Evolutionary conservation across 441 rosid genomes (phyloP), one percentile per base, ranked within the genome.

Genomic region (Viola pubescens): DNA sequence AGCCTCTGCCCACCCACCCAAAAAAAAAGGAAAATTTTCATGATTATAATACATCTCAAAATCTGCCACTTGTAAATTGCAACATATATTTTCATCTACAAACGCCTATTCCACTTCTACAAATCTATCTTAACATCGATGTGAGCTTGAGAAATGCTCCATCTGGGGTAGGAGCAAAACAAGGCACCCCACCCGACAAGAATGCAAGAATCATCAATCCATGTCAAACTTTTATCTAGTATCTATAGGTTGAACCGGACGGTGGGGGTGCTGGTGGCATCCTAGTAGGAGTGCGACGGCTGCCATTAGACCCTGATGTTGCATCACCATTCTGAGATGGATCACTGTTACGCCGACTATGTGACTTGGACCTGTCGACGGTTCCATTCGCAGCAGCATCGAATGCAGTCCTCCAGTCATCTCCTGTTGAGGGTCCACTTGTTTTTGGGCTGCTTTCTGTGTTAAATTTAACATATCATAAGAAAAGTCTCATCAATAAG

Each of bases 381-480:
- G 69, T 74, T 39, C 96, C 97, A 60, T 84, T 84, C 11, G 84
- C 92, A 47, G 97, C 96, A 11, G 91, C 79, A 59, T 89, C 89
- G 60, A 95, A 95, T 52, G 98, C 99, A 72, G 85, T 79, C 74
- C 95, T 91, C 99, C 99, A 95, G 61, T 91, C 99, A 55, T 94
- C 97, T 0, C 92, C 98, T 45, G 85, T 52, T 45, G 84, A 53
- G 0, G 80, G 56, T 50, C 83, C 88, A 16, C 61, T 77, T 54
- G 79, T 58, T 75, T 79, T 85, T 37, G 97, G 92, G 77, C 96
- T 89, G 72, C 84, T 88, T 46, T 94, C 99, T 91, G 92, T 50
- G 48, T 61, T 55, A 52, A 45, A 52, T 53, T 48, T 0, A 54
- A 16, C 61, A 66, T 45, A 19, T 34, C n/a, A 26, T 38, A 39